Percentiles rank a stretch among this genome's conserved stretches.
phyloP scores from a whole-genome alignment of 371 early-diverging fungal genomes.

The Mortierella sp. region DNA sequence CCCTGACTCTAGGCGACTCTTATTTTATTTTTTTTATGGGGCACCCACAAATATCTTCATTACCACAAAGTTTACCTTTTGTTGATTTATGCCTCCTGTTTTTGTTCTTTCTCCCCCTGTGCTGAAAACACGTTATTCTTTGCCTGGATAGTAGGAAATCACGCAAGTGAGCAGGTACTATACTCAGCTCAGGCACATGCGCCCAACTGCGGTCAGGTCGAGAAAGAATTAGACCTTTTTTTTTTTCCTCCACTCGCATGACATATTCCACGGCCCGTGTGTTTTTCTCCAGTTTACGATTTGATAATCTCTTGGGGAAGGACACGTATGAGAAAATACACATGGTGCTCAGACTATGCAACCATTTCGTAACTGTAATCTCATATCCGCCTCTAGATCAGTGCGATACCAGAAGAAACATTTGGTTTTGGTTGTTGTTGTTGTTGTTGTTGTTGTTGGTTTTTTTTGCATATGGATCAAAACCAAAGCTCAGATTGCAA shows the following conservation, averaged over 20 bases:
- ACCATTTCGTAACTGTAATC: no score
- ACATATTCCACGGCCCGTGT: background rate
- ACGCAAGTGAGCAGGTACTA: background rate
- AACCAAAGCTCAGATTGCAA: background rate
- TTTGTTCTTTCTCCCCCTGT: background rate
- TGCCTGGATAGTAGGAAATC: background rate
- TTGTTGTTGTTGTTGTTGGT: background rate
- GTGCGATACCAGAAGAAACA: no score
- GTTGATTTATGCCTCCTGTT: background rate
- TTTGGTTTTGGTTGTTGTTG: no score
- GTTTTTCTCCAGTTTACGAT: background rate
- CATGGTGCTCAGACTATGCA: no score
- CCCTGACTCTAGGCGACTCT: no score
- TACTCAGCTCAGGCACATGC: background rate
- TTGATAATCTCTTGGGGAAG: background rate
- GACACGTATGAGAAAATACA: background rate
- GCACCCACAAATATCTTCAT: background rate
- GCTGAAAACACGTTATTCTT: background rate
- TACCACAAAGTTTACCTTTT: background rate
- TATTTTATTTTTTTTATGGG: background rate
- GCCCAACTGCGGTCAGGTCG: background rate
- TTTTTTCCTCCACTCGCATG: background rate
- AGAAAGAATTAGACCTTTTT: background rate
- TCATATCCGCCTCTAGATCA: no score
- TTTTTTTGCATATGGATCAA: background rate